These are phyloP conservation scores for Solanum bulbocastanum DNA, from an alignment of 257 asterid species.

Conservation along the genomic window DNA sequence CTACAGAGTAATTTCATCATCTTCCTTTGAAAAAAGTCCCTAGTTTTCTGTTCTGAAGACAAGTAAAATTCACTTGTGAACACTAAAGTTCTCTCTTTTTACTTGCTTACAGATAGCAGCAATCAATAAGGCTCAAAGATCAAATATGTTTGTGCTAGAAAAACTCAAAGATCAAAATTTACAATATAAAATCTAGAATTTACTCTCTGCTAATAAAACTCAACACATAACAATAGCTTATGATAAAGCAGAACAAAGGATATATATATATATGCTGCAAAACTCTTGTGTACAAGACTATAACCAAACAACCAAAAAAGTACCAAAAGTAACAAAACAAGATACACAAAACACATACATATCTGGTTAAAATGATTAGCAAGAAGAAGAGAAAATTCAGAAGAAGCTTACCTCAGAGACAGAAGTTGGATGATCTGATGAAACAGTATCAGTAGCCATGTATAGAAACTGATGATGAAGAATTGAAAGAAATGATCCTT, in stretches of 20 bases:
- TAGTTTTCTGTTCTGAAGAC: not conserved
- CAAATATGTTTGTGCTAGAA: not conserved
- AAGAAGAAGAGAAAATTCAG: not conserved
- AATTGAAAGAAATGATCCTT: not conserved
- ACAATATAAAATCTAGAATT: not conserved
- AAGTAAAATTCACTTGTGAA: not conserved
- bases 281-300: not conserved
- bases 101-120: not conserved
- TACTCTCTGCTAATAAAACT: not conserved
- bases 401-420: constrained; percentile 28
- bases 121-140: not conserved
- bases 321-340: not conserved
- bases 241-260: not conserved
- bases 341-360: too few relatives aligned
- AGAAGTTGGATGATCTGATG: constrained; percentile 32
- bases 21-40: not conserved
- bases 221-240: not conserved
- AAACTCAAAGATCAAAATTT: not conserved
- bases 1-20: not conserved
- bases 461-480: not conserved
- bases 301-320: not conserved
- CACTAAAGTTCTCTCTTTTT: not conserved
- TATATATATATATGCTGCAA: not conserved
- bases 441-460: constrained; percentile 68
- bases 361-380: not conserved